These are phyloP conservation scores for Alternaria sp. DNA, from an alignment of 2,329 filamentous ascomycete species.

Conservation along the genomic window DNA sequence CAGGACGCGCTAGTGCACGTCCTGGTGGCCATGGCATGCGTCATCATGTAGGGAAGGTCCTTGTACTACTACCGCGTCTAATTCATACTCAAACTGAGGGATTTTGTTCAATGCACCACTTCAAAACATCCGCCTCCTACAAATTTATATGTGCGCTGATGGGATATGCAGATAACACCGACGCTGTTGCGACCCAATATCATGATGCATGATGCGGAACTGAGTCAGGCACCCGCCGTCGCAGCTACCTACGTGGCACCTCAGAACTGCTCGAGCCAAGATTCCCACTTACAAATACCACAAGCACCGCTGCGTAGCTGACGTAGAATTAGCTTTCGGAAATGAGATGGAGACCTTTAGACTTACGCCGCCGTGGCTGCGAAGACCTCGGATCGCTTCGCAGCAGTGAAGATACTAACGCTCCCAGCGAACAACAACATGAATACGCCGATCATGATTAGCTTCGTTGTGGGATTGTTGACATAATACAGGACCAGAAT, in stretches of 20 bases:
- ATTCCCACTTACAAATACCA: not conserved
- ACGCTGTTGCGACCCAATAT: not conserved
- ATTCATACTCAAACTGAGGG: not conserved
- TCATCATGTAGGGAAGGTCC: not conserved
- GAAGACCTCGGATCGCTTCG: not conserved
- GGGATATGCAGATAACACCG: not conserved
- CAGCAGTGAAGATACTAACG: not conserved
- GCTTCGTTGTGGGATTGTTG: not conserved
- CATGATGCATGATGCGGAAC: not conserved
- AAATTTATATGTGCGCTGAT: not conserved
- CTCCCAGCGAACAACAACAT: not conserved
- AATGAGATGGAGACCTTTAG: fast-evolving
- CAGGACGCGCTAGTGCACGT: not conserved
- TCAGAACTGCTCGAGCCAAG: not conserved
- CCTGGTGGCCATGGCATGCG: not conserved
- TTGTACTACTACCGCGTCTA: not conserved
- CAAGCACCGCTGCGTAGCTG: not conserved
- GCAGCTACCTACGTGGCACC: too few relatives aligned
- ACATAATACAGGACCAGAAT: not conserved
- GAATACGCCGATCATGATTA: not conserved
- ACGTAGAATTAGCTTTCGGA: not conserved
- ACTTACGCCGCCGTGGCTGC: not conserved
- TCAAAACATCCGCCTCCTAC: not conserved
- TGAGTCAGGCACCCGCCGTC: not conserved
- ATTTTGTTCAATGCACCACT: not conserved